A percentile compares a stretch with the other conserved stretches of the same genome.
Evolutionary conservation across 1,139 yeast genomes (phyloP).

Genomic region (Kurtzmaniella quercitrusa): DNA sequence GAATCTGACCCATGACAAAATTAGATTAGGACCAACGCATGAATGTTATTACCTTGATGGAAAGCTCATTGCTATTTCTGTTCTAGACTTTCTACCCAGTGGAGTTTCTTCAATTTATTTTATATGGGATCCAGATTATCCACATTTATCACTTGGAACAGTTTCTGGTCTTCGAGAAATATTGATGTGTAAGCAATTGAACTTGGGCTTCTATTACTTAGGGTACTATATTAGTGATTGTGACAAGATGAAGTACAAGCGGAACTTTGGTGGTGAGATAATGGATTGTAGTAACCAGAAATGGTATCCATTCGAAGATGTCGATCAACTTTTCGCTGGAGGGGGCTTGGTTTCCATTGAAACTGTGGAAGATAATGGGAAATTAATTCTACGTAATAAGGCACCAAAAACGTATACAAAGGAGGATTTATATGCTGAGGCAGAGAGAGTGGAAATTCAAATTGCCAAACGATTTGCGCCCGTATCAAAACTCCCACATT

Average conservation of each 20-base stretch:
- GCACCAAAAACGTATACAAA: constrained; percentile 4
- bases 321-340: constrained; percentile 22
- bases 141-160: constrained; percentile 70
- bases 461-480: neutral
- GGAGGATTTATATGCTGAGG: neutral
- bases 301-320: constrained; percentile 39
- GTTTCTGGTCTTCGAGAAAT: constrained; percentile 73
- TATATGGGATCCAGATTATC: constrained; percentile 83
- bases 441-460: constrained; percentile 6
- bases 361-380: constrained; percentile 7
- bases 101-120: constrained; percentile 84
- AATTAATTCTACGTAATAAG: constrained; percentile 7
- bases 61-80: constrained; percentile 69
- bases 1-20: neutral
- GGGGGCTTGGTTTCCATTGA: constrained; percentile 39
- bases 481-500: neutral
- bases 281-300: constrained; percentile 49
- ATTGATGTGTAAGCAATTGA: constrained; percentile 41
- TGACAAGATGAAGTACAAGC: constrained; percentile 79
- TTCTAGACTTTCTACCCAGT: constrained; percentile 71
- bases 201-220: constrained; percentile 55
- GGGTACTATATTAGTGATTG: constrained; percentile 82
- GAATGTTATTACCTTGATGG: constrained; percentile 71
- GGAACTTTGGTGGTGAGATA: constrained; percentile 70
- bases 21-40: constrained; percentile 52